Evolutionary conservation across 768 basidiomycete species (phyloP), one percentile per base, ranked within the genome.

Genomic region (Hericium coralloides): DNA sequence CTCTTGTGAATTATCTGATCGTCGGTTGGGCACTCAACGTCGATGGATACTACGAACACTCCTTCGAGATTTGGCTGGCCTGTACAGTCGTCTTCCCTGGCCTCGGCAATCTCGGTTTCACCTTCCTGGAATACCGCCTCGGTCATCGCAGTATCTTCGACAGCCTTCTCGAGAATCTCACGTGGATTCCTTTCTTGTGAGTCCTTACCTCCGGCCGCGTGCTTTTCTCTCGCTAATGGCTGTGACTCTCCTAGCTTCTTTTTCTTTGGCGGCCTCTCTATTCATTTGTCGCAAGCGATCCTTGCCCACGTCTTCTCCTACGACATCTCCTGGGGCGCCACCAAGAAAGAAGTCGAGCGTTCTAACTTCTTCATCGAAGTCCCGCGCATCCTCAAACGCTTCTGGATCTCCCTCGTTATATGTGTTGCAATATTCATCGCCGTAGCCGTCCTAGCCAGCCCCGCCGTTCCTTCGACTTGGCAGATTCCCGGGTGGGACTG

Each of bases 361-460:
- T 89, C 87, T 4, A 94, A 93, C 67, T 93, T 95, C 76, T 93
- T 89, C 80, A 81, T 87, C 55, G 92, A 95, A 69, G 83, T 93
- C 12, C 93, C 93, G 1, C 81, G 82, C 56, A 92, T 95, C 67
- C 73, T 86, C 65, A 82, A 83, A 60, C 85, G 91, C 3, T 95
- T 90, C 73, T 84, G 87, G 77, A 64, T 81, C 49, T 79, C 81
- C 45, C 76, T 90, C 59, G 57, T 79, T 18, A 56, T 89, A 18
- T 83, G 80, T 49, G 72, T 82, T 61, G 55, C 76, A n/a, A 59
- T 74, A 12, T 74, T 85, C 59, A 76, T 70, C 10, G 74, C 68
- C 47, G 84, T 92, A 67, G 68, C 82, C 56, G 61, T 93, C 26
- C 71, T 91, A 38, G 65, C 72, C n/a, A 71, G 70, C 20, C 60